Conservation (phyloP, 2,329 filamentous ascomycete species). For the Diaporthe citriasiana region DNA sequence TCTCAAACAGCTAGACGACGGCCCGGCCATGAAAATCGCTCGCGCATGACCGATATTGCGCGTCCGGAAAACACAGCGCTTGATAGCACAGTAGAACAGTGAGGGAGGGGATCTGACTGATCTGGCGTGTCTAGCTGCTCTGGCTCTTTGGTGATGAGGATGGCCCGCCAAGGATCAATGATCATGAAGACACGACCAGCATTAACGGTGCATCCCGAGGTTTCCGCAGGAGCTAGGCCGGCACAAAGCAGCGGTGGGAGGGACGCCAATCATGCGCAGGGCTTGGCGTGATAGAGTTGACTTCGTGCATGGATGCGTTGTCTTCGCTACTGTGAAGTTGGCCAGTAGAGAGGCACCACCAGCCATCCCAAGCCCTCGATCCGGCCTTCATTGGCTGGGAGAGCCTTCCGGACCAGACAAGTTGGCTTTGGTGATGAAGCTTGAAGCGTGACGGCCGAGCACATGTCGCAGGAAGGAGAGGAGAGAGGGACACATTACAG, state of each 20-base stretch:
- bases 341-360: slow-evolving; percentile 35
- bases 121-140: not conserved
- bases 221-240: slow-evolving; percentile 27
- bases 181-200: slow-evolving; percentile 1
- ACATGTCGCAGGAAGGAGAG: slow-evolving; percentile 23
- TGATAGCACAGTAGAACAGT: too few species aligned
- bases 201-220: slow-evolving; percentile 34
- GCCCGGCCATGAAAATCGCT: slow-evolving; percentile 33
- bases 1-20: slow-evolving; percentile 31
- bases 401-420: slow-evolving; percentile 55
- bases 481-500: slow-evolving; percentile 37
- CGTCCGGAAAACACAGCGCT: slow-evolving; percentile 6
- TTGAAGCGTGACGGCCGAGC: slow-evolving; percentile 45
- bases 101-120: not conserved
- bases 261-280: slow-evolving; percentile 36
- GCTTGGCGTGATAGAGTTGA: slow-evolving; percentile 43
- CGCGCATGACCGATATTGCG: slow-evolving; percentile 27
- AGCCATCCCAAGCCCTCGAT: slow-evolving; percentile 23
- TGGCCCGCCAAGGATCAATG: not conserved
- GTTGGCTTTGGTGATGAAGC: slow-evolving; percentile 44
- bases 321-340: slow-evolving; percentile 56
- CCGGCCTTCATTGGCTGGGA: slow-evolving; percentile 60
- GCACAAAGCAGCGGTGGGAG: slow-evolving; percentile 32
- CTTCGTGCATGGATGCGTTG: slow-evolving; percentile 58
- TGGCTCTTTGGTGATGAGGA: not conserved